Percentiles rank a stretch among this genome's conserved stretches.
These are phyloP conservation scores for Fragaria ananassa DNA, from an alignment of 306 rosid species.

Conservation along the genomic window DNA sequence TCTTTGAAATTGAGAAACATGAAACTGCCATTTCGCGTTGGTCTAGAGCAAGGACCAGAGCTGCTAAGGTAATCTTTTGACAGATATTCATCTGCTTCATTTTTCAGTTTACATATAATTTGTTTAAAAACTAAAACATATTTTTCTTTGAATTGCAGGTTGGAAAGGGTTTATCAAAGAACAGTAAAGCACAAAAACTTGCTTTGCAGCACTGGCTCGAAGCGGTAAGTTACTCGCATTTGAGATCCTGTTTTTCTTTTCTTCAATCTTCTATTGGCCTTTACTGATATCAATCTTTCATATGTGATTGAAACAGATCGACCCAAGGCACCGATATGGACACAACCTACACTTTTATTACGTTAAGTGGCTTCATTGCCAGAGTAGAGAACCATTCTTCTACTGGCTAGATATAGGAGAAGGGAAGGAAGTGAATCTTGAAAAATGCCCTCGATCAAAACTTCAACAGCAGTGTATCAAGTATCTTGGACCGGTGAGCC, in stretches of 20 bases:
- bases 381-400: slow-evolving; percentile 92
- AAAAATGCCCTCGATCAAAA: slow-evolving; percentile 71
- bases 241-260: not conserved
- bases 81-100: not conserved
- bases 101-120: slow-evolving; percentile 6
- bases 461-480: slow-evolving; percentile 95
- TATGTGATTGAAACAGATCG: slow-evolving; percentile 56
- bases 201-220: slow-evolving; percentile 99
- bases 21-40: slow-evolving; percentile 96
- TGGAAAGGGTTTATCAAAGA: slow-evolving; percentile 94
- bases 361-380: slow-evolving; percentile 83
- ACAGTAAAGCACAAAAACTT: slow-evolving; percentile 85
- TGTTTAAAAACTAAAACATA: slow-evolving; percentile 12
- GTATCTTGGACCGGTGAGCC: slow-evolving; percentile 93
- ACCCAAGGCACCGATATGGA: slow-evolving; percentile 97
- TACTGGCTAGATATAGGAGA: slow-evolving; percentile 99
- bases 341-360: slow-evolving; percentile 91
- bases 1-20: slow-evolving; percentile 90
- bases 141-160: slow-evolving; percentile 54
- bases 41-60: slow-evolving; percentile 98
- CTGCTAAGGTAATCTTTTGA: slow-evolving; percentile 70
- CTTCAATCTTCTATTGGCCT: slow-evolving; percentile 17
- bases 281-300: slow-evolving; percentile 28
- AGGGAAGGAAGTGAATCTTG: slow-evolving; percentile 86
- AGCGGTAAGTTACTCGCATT: slow-evolving; percentile 65